Evolutionary conservation across 2,329 filamentous ascomycete species (phyloP), one percentile per base, ranked within the genome.

Genomic region (Mycogone perniciosa): DNA sequence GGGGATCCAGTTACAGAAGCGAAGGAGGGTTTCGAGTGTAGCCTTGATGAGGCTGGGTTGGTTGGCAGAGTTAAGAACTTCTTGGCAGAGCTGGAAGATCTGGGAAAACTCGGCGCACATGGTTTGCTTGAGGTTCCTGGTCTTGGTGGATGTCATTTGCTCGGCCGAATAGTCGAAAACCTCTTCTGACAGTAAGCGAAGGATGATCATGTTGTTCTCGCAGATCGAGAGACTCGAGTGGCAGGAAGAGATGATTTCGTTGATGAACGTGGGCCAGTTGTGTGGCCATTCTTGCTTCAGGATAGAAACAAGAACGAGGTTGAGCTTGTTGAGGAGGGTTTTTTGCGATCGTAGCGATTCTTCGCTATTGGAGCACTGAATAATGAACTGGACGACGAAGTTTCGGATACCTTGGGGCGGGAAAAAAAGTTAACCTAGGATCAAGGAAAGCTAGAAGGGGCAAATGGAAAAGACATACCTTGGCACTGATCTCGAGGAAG

Each of bases 241-340:
- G 72, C 91, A 97, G 50, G 93, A 92, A 26, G 89, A 87, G 62
- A 99, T 90, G 71, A 99, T 99, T 76, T 99, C 93, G 76, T 97
- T 97, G 80, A 99, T 97, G 72, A 99, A 99, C 20, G 90, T 96
- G 8, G 95, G 93, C 93, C 95, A 99, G 77, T 99, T 95, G 73
- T 97, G 92, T 51, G 93, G 93, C 93, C 93, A 99, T 72, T 99
- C 93, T 73, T 99, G 93, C 79, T 99, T 99, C 65, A 99, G 77
- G 57, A 99, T 92, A 52, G 91, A 96, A 61, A 99, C 89, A 57
- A 99, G 86, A 52, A 97, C 92, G 62, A 99, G 81, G 66, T 99
- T 99, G 56, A 99, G 84, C 77, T 99, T 99, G 80, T 97, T 97
- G 65, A 99, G 77, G 54, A 99, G 82, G 33, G 91, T 91, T 65